A percentile compares a stretch with the other conserved stretches of the same genome.
Conservation (phyloP, 1,284 basidiomycete genomes). For the Fereydounia khargensis region DNA sequence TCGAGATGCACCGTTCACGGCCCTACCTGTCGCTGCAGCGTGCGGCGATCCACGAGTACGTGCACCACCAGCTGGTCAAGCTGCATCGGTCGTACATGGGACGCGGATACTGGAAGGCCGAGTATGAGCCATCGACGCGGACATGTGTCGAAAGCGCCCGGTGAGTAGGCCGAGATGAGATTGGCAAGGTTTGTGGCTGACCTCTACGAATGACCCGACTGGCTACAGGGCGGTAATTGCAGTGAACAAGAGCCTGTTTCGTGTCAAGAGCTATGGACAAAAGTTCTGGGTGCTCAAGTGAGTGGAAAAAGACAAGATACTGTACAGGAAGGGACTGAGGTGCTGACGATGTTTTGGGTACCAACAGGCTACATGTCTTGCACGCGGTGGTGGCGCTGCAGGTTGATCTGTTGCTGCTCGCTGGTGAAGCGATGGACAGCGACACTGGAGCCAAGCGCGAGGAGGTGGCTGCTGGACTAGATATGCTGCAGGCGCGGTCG, state of each 20-base stretch:
- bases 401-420: constrained; percentile 24
- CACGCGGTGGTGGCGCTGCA: constrained; percentile 30
- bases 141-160: constrained; percentile 35
- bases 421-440: constrained; percentile 14
- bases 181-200: background rate
- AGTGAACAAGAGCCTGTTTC: constrained; percentile 15
- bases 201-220: no score
- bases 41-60: constrained; percentile 34
- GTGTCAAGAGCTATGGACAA: constrained; percentile 15
- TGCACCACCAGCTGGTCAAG: constrained; percentile 44
- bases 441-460: constrained; percentile 27
- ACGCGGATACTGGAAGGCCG: constrained; percentile 39
- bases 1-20: constrained; percentile 30
- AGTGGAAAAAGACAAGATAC: no score
- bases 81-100: constrained; percentile 44
- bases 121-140: constrained; percentile 41
- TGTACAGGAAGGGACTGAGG: constrained; percentile 39
- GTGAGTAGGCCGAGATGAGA: no score
- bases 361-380: constrained; percentile 30
- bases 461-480: constrained; percentile 25
- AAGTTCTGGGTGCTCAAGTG: constrained; percentile 32
- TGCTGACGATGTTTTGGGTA: constrained; percentile 36
- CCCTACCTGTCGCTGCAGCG: constrained; percentile 45
- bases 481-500: constrained; percentile 31
- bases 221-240: constrained; percentile 29